These are phyloP conservation scores for Mucor irregularis DNA, from an alignment of 371 early-diverging fungal species.

Conservation along the genomic window DNA sequence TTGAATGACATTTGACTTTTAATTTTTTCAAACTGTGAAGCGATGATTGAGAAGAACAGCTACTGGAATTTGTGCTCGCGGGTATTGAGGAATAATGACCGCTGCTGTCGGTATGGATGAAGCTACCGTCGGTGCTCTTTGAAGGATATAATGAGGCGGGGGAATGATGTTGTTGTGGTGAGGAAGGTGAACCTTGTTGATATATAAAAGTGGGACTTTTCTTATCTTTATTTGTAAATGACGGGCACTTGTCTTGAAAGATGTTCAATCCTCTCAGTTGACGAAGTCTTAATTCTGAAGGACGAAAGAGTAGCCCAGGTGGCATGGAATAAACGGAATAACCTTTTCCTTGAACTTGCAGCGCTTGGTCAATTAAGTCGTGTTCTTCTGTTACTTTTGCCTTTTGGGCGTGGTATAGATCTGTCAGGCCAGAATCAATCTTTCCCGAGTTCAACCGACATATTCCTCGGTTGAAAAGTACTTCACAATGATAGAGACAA, in stretches of 20 bases:
- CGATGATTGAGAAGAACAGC: too few species aligned
- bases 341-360: slow-evolving; percentile 68
- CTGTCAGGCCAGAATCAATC: slow-evolving; percentile 71
- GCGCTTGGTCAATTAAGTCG: slow-evolving; percentile 73
- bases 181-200: background rate
- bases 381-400: slow-evolving; percentile 73
- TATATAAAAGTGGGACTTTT: background rate
- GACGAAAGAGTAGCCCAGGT: slow-evolving; percentile 78
- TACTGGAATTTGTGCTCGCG: too few species aligned
- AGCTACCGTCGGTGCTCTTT: background rate
- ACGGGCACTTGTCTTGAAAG: slow-evolving; percentile 26
- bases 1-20: slow-evolving; percentile 81
- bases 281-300: slow-evolving; percentile 70
- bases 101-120: slow-evolving; percentile 8
- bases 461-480: slow-evolving; percentile 88
- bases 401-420: slow-evolving; percentile 74
- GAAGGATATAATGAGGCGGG: slow-evolving; percentile 4
- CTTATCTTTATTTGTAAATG: slow-evolving; percentile 12
- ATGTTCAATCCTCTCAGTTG: slow-evolving; percentile 38
- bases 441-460: slow-evolving; percentile 78
- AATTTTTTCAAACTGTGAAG: too few species aligned
- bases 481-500: slow-evolving; percentile 86
- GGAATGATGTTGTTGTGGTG: slow-evolving; percentile 35
- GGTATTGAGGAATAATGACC: too few species aligned
- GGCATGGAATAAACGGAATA: slow-evolving; percentile 80